Percentiles rank a stretch among this genome's conserved stretches.
Conservation (phyloP, 352 stramenopile species). For the Globisporangium apiculatum region DNA sequence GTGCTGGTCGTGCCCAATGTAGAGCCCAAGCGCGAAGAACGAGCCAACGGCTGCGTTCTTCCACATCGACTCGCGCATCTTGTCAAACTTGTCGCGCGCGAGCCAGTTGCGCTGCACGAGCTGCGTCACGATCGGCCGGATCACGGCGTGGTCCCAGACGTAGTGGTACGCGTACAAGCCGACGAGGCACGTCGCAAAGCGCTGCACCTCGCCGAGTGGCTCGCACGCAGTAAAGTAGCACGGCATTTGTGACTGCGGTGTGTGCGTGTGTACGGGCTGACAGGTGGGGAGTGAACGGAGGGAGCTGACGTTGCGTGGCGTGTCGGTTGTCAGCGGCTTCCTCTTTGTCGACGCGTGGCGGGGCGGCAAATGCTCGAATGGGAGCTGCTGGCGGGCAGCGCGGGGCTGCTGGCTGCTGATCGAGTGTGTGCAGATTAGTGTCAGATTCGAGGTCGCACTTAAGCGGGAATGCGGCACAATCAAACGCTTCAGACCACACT, state of each 20-base stretch:
- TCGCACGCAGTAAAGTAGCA: constrained; percentile 68
- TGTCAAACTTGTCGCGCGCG: constrained; percentile 58
- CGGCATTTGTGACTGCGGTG: constrained; percentile 28
- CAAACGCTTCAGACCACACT: too few species aligned
- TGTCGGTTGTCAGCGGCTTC: too few species aligned
- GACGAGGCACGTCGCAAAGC: constrained; percentile 43
- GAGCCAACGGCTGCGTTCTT: constrained; percentile 70
- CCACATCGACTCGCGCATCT: constrained; percentile 80
- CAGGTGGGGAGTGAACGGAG: too few species aligned
- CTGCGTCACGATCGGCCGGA: constrained; percentile 39
- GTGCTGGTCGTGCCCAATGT: constrained; percentile 49
- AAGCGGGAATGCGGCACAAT: too few species aligned
- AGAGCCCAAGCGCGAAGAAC: constrained; percentile 54
- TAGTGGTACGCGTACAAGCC: constrained; percentile 71
- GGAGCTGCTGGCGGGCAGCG: too few species aligned
- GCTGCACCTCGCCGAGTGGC: constrained; percentile 38
- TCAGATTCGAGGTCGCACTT: too few species aligned
- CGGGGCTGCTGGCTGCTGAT: too few species aligned
- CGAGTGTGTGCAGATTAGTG: too few species aligned
- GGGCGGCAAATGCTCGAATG: too few species aligned
- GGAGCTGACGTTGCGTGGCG: too few species aligned
- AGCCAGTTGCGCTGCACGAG: constrained; percentile 36
- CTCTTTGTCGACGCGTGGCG: too few species aligned
- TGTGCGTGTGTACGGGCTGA: too few species aligned
- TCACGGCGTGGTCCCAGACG: constrained; percentile 52